Evolutionary conservation across 352 stramenopile genomes (phyloP).

Genomic region (Halophytophthora polymorphica): DNA sequence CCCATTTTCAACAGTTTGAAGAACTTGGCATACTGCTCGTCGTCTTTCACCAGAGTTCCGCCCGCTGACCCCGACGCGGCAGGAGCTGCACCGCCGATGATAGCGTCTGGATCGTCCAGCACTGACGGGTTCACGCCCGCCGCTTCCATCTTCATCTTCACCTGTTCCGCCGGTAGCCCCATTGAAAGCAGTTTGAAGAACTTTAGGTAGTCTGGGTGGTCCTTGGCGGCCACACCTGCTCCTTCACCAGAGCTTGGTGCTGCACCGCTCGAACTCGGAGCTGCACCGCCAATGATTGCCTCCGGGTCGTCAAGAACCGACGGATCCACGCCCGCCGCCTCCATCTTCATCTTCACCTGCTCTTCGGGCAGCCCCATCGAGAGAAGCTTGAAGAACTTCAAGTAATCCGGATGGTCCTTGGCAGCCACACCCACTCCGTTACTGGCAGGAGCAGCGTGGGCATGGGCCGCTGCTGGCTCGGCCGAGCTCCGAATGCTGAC

Average conservation of each 20-base stretch:
- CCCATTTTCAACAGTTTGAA: conserved; percentile 96
- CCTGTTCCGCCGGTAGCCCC: conserved; percentile 74
- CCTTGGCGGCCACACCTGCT: conserved; percentile 50
- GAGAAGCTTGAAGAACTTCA: conserved; percentile 84
- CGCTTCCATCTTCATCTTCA: conserved; percentile 86
- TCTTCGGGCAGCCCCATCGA: conserved; percentile 76
- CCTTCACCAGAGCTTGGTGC: conserved; percentile 11
- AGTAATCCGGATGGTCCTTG: conserved; percentile 72
- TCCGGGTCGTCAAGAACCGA: conserved; percentile 68
- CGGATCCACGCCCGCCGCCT: conserved; percentile 63
- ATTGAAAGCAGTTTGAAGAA: conserved; percentile 87
- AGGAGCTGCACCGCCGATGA: conserved; percentile 43
- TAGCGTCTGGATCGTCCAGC: conserved; percentile 64
- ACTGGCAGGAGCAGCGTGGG: conserved; percentile 2
- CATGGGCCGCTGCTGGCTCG: conserved; percentile 3
- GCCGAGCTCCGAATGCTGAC: conserved; percentile 5
- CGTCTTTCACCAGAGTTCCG: conserved; percentile 56
- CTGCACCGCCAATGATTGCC: conserved; percentile 48
- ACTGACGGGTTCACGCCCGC: conserved; percentile 59
- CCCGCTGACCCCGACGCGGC: conserved; percentile 5
- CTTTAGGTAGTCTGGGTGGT: conserved; percentile 77
- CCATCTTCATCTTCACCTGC: conserved; percentile 87
- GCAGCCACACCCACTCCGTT: conserved; percentile 40
- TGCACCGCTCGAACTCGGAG: conserved; percentile 2
- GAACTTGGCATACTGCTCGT: conserved; percentile 91